Base-by-base conservation (phyloP, 2,329 filamentous ascomycete genomes). In the Fusarium buharicum region DNA sequence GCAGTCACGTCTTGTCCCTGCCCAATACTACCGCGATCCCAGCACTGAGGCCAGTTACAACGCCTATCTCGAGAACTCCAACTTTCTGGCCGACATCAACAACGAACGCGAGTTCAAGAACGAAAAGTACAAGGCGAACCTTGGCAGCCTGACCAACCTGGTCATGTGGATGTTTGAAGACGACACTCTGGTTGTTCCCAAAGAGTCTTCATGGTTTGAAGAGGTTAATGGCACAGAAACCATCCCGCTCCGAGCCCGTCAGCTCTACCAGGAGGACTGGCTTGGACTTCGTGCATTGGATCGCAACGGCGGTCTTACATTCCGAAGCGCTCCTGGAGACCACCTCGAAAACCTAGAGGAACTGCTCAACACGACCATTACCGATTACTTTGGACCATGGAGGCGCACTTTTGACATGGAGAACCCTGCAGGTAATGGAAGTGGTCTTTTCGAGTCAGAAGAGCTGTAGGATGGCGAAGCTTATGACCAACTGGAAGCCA, bases 81-180 rank as follows among this genome's bases (percentile, higher is more conserved):
- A 93, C 74, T 97, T 96, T 76, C 81, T 99, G 9, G 95, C 94
- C 10, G 94, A 98, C 73, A 89, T 98, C 78, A 99, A 99, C 78
- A 98, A 98, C 75, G 95, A 99, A 84, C 84, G 93, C 11, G 64
- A 66, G 44, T 59, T 79, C 50, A 96, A 96, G 84, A 97, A 93
- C 70, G 70, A 77, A 31, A 82, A 78, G 12, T 99, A 98, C 76
- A 87, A 84, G 73, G 76, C 84, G 68, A 90, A 94, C 72, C 67
- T 99, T 43, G 83, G 82, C 8, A 76, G 71, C 30, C 74, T 99
- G 73, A 85, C 90, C 70, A 90, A 89, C 68, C 90, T 98, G 64
- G 92, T 91, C 62, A 91, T 98, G 90, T 93, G 91, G 74, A 80
- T 96, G 76, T 99, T 98, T 73, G 88, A 88, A 62, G 87, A 96